Base-by-base conservation (phyloP, 257 asterid genomes). In the Nicotiana otophora region DNA sequence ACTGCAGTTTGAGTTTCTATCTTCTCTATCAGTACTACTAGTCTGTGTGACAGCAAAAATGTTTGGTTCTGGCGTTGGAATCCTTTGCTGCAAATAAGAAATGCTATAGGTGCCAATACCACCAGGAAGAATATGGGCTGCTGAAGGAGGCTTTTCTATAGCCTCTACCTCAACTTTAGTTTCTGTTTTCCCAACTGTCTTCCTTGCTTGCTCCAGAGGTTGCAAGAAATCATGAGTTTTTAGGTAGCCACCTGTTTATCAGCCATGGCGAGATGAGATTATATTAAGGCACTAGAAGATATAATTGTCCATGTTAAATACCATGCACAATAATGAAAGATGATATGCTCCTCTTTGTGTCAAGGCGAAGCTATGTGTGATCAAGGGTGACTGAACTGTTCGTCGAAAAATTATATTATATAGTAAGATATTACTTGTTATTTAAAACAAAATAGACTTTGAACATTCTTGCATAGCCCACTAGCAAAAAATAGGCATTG, bases 201-300 rank as follows among this genome's bases (percentile, higher is more conserved):
- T 91, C 66, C 89, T 92, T 36, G 84, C 91, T 86, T 86, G 90
- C 81, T 96, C 99, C 85, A 96, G 60, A 83, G 99, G 98, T 82
- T 91, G 98, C 86, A 96, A 87, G 87, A 96, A 93, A 88, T 96
- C 98, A 19, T 92, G 99, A 16, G 99, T 96, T 90, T 92, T 86
- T 23, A 93, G 90, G 87, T 78, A 89, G 83, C 90, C 86, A 83
- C 94, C 98, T 93, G 91, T 81, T 63, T 42, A 31, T 30, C 15
- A 75, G 10, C 46, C 80, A 51, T 28, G 46, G 42, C 5, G 4
- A 75, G 36, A 51, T 75, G 63, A 75, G 46, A 75, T 48, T 51
- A 39, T 48, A 53, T 7, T 16, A 51, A 51, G 39, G 42, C 46
- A 51, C 46, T 28, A 23, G 28, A 51, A 26, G 63, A 4, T 2